These are phyloP conservation scores for Trametes gibbosa DNA, from an alignment of 768 basidiomycete species.

Conservation along the genomic window DNA sequence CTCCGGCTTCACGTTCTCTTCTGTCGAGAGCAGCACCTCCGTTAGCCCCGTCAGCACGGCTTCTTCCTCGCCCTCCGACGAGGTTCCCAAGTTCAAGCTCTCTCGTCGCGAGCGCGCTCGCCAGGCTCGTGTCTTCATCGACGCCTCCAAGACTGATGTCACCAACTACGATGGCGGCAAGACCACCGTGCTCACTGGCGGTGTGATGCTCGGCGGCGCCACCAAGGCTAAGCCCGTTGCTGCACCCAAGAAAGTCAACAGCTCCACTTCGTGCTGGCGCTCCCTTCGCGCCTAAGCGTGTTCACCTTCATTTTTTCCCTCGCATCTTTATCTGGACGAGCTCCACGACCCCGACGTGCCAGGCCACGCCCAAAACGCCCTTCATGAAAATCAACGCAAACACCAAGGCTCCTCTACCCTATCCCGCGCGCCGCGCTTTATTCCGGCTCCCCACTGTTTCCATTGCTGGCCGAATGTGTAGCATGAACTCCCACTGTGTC, in stretches of 20 bases:
- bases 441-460: constrained; percentile 19
- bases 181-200: constrained; percentile 84
- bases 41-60: constrained; percentile 40
- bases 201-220: constrained; percentile 73
- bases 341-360: constrained; percentile 21
- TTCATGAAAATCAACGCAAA: constrained; percentile 23
- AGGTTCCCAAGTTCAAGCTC: constrained; percentile 39
- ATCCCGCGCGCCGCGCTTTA: constrained; percentile 17
- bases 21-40: constrained; percentile 47
- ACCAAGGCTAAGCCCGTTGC: constrained; percentile 29
- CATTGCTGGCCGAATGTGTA: constrained; percentile 27
- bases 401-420: constrained; percentile 8
- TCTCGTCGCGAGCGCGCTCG: constrained; percentile 70
- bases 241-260: constrained; percentile 25
- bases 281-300: constrained; percentile 43
- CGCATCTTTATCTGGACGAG: constrained; percentile 18
- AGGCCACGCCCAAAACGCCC: constrained; percentile 17
- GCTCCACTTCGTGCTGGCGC: constrained; percentile 51
- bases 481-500: constrained; percentile 24
- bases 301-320: constrained; percentile 14
- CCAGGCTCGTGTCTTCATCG: constrained; percentile 70
- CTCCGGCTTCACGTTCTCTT: constrained; percentile 72
- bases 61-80: constrained; percentile 32
- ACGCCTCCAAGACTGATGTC: constrained; percentile 72
- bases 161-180: constrained; percentile 87